Evolutionary conservation across 2,329 filamentous ascomycete genomes (phyloP).

Genomic region (Penicillium brasilianum): DNA sequence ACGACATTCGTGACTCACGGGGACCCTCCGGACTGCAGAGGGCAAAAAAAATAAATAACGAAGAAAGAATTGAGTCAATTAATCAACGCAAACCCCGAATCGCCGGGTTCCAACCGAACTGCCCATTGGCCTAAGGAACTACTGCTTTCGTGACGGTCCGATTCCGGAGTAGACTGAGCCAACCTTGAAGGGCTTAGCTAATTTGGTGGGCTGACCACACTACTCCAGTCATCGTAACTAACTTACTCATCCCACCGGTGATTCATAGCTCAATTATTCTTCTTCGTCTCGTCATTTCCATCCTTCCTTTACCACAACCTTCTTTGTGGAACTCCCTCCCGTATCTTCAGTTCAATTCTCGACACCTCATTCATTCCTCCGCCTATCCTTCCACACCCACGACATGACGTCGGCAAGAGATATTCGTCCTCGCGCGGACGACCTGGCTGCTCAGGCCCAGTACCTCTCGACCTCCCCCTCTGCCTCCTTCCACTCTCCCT

Average conservation of each 20-base stretch:
- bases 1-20: slow-evolving; percentile 7
- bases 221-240: slow-evolving; percentile 14
- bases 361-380: not conserved
- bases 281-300: slow-evolving; percentile 6
- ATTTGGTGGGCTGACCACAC: slow-evolving; percentile 6
- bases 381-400: slow-evolving; percentile 5
- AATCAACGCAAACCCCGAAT: not conserved
- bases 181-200: slow-evolving; percentile 15
- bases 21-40: not conserved
- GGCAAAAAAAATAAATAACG: not conserved
- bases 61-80: not conserved
- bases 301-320: not conserved
- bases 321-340: slow-evolving; percentile 1
- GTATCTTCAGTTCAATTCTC: slow-evolving; percentile 9
- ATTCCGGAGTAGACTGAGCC: slow-evolving; percentile 22
- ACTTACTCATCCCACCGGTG: slow-evolving; percentile 8
- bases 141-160: slow-evolving; percentile 14
- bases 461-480: slow-evolving; percentile 76
- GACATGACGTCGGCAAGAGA: slow-evolving; percentile 42
- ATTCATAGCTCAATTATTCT: slow-evolving; percentile 8
- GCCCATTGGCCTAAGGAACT: not conserved
- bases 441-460: slow-evolving; percentile 58
- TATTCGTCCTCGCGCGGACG: slow-evolving; percentile 39
- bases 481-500: slow-evolving; percentile 74
- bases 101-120: not conserved